A percentile compares a stretch with the other conserved stretches of the same genome.
Evolutionary conservation across 2,329 filamentous ascomycete genomes (phyloP).

Genomic region (Rhytidhysteron rufulum): DNA sequence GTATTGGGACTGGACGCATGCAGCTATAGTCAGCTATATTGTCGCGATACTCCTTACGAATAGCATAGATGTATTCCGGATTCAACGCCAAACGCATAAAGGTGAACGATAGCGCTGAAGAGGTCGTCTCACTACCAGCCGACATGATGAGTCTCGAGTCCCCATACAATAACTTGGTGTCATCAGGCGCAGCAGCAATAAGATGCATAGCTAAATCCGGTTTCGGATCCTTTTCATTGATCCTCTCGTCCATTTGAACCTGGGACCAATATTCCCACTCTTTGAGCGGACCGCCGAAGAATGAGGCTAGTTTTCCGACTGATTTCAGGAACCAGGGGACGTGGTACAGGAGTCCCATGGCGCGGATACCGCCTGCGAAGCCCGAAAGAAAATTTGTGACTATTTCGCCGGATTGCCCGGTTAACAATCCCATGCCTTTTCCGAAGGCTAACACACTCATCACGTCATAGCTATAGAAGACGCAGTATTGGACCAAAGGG

Average conservation of each 20-base stretch:
- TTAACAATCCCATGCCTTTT: too few species aligned
- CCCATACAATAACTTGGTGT: constrained; percentile 16
- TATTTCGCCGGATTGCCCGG: too few species aligned
- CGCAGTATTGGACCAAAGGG: constrained; percentile 39
- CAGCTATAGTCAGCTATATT: too few species aligned
- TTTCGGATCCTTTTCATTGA: constrained; percentile 17
- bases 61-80: constrained; percentile 11
- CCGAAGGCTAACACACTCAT: too few species aligned
- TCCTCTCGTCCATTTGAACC: constrained; percentile 17
- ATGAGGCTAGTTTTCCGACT: constrained; percentile 14
- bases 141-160: constrained; percentile 28
- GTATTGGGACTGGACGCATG: constrained; percentile 12
- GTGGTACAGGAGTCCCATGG: constrained; percentile 21
- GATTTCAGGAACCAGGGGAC: constrained; percentile 28
- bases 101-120: constrained; percentile 50
- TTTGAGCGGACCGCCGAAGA: constrained; percentile 21
- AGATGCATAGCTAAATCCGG: constrained; percentile 21
- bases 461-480: constrained; percentile 43
- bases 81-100: constrained; percentile 33
- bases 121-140: constrained; percentile 44
- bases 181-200: constrained; percentile 15
- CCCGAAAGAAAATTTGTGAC: constrained; percentile 27
- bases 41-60: constrained; percentile 20
- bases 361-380: constrained; percentile 23
- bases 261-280: constrained; percentile 20